Percentiles rank a stretch among this genome's conserved stretches.
phyloP scores from a whole-genome alignment of 148 eudicot species.

The Vaccinium corymbosum region DNA sequence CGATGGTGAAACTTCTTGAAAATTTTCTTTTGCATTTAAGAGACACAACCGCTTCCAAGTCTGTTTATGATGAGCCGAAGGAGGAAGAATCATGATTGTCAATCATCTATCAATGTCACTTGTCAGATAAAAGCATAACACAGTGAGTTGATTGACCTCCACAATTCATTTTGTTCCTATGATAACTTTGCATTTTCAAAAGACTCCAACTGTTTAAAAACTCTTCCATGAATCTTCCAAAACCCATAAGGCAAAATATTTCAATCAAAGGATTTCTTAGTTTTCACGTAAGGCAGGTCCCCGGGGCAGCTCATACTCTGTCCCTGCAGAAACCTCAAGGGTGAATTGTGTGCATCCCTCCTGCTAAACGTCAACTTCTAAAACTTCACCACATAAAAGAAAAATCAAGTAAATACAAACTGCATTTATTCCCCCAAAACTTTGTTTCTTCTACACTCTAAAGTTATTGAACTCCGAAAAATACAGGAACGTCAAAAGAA shows the following conservation, averaged over 20 bases:
- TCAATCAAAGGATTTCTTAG: background rate
- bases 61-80: background rate
- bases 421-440: background rate
- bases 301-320: background rate
- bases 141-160: background rate
- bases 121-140: background rate
- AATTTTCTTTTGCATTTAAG: background rate
- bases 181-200: background rate
- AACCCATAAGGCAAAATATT: background rate
- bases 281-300: background rate
- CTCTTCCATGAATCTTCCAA: background rate
- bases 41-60: background rate
- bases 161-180: background rate
- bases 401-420: background rate
- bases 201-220: background rate
- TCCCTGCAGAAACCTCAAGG: background rate
- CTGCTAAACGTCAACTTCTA: background rate
- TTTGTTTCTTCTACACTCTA: no score
- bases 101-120: background rate
- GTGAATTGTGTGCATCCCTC: background rate
- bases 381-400: background rate
- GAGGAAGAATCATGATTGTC: conserved; percentile 1
- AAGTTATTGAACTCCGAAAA: no score
- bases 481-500: no score
- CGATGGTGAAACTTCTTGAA: background rate